phyloP scores from a whole-genome alignment of 257 asterid species.

The Primulina tabacum region DNA sequence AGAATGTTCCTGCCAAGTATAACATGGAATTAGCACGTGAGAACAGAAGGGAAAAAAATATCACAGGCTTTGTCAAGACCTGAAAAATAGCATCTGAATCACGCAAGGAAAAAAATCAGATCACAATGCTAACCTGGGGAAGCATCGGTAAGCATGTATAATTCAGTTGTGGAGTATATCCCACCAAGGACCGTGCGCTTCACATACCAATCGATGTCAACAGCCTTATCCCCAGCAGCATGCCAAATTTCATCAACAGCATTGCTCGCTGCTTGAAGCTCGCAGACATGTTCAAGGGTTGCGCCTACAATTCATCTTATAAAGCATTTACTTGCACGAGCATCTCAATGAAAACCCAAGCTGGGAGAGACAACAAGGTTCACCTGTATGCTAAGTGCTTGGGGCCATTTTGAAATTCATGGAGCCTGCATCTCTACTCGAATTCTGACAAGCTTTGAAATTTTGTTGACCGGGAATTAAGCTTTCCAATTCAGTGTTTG shows the following conservation, averaged over 20 bases:
- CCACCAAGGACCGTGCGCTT: conserved; percentile 90
- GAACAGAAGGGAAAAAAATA: background rate
- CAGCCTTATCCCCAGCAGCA: conserved; percentile 75
- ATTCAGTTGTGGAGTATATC: conserved; percentile 76
- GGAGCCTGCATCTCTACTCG: conserved; percentile 97
- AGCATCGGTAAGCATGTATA: conserved; percentile 85
- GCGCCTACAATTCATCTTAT: conserved; percentile 49
- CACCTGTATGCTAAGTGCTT: conserved; percentile 97
- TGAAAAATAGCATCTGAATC: background rate
- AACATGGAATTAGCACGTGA: conserved; percentile 13
- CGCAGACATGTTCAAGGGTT: conserved; percentile 64
- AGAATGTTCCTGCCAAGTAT: conserved; percentile 6
- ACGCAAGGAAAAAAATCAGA: background rate
- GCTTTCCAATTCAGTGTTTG: conserved; percentile 51
- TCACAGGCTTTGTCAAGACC: background rate
- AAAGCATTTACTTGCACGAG: background rate
- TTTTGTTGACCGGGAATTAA: conserved; percentile 73
- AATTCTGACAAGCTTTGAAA: conserved; percentile 63
- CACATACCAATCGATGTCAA: conserved; percentile 73
- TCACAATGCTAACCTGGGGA: conserved; percentile 63
- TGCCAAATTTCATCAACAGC: conserved; percentile 94
- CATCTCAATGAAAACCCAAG: conserved; percentile 9
- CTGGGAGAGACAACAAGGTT: background rate
- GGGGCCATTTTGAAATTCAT: conserved; percentile 90
- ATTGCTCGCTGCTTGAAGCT: conserved; percentile 92